Evolutionary conservation across 345 rosid species (phyloP), one percentile per base, ranked within the genome.

Genomic region (Geranium rotundifolium): DNA sequence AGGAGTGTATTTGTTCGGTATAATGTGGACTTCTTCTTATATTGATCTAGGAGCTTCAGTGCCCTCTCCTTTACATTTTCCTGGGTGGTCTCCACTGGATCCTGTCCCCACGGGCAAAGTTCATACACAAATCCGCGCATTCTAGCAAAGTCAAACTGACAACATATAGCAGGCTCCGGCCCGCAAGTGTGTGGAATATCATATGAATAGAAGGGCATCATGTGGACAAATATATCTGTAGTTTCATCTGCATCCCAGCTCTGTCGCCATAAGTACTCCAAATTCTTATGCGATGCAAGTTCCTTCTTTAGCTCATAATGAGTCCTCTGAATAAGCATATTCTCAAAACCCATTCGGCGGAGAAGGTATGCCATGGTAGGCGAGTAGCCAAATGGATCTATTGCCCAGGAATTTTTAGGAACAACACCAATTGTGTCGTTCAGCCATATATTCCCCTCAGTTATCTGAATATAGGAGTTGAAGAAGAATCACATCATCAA

Each of bases 291-390:
- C 80, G 69, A 66, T 30, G 99, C 90, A 63, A 93, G 95, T 68
- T 88, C 99, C 84, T 93, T 93, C 86, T 93, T 93, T 70, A 93
- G 82, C 84, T 93, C 99, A 59, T 93, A 93, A 73, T 93, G 99
- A 57, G 99, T 90, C 75, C 99, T 86, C 64, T 93, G 99, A 67
- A 90, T 90, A 68, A 93, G 97, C 99, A 93, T 93, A 77, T 93
- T 93, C 74, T 93, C 96, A 4, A 93, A 88, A 67, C 99, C 99
- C 99, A 93, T 93, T 29, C 96, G 97, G 23, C 88, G 89, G 62
- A 93, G 87, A 63, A 93, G 90, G 74, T 93, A 90, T 57, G 99
- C 96, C 99, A 93, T 90, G 17, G 97, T 93, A 46, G 99, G 79
- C 4, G 99, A 93, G 77, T 90, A 90, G 62, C 99, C 99, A 79